phyloP scores from a whole-genome alignment of 2,329 filamentous ascomycete species.

The Calonectria honghensis region DNA sequence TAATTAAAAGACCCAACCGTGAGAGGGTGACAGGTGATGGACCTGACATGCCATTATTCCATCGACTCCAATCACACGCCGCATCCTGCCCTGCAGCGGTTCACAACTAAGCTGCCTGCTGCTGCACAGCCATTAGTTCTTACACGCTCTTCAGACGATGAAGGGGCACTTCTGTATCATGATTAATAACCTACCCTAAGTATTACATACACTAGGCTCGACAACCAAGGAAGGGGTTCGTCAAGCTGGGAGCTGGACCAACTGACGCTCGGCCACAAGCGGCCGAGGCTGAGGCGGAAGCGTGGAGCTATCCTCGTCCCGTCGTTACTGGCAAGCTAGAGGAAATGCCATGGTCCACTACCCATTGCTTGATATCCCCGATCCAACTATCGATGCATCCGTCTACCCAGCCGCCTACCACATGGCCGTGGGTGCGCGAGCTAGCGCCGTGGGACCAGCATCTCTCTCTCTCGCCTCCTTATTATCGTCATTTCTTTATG shows the following conservation, averaged over 20 bases:
- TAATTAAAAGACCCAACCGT: conserved; percentile 28
- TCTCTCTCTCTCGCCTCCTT: not conserved
- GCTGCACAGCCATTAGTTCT: conserved; percentile 16
- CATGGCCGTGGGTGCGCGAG: conserved; percentile 17
- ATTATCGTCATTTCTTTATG: not conserved
- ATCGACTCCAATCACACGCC: conserved; percentile 8
- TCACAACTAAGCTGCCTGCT: conserved; percentile 3
- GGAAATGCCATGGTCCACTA: conserved; percentile 29
- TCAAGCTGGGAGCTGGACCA: not conserved
- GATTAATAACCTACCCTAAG: conserved; percentile 11
- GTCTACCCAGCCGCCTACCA: conserved; percentile 14
- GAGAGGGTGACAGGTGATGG: conserved; percentile 24
- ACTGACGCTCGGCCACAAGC: conserved; percentile 22
- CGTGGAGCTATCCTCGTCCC: conserved; percentile 24
- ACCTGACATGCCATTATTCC: conserved; percentile 31
- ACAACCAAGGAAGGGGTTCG: conserved; percentile 15
- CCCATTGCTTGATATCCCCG: conserved; percentile 30
- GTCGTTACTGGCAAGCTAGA: conserved; percentile 26
- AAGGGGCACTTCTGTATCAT: not conserved
- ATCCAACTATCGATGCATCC: conserved; percentile 35
- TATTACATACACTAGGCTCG: not conserved
- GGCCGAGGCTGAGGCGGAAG: conserved; percentile 18
- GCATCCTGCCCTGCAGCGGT: conserved; percentile 9
- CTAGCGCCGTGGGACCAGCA: conserved; percentile 6
- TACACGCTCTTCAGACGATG: conserved; percentile 14